Base-by-base conservation (phyloP, 352 stramenopile species). In the Halophytophthora batemanensis region DNA sequence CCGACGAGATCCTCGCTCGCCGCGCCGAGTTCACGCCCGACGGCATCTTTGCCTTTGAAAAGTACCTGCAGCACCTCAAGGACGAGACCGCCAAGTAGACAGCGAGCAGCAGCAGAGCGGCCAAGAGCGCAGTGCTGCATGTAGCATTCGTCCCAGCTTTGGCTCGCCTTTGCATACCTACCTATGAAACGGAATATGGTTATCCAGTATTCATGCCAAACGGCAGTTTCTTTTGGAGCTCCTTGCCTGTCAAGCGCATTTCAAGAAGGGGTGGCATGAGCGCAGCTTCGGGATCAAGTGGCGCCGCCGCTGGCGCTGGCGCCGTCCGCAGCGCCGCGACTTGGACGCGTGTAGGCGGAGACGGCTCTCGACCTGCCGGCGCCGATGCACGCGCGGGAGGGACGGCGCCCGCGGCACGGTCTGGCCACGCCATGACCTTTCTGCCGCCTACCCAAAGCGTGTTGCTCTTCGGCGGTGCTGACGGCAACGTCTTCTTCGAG, bases 31-130 rank as follows among this genome's bases (percentile, higher is more conserved):
- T 94, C 57, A 94, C 83, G 19, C 81, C 83, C 14, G 81, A 94
- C 56, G 81, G 83, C 53, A 86, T 94, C 45, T 71, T 82, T 45
- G 81, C 83, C 2, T 87, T 94, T 12, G 63, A 90, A 50, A 71
- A 82, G 35, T 94, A 92, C 46, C 55, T 93, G 31, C 37, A 67
- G 22, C 36, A 51, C 29, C 29, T 58, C 43, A 33, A 71, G 44
- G 21, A 15, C 2, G 52, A 59, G 21, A 2, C 10, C 33, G 33
- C 25, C 25, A 31, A 4, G 25, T 31, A 31, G 25, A 4, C 25
- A 8, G 4, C 25, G 25, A 31, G 25, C 25, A 31, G 25, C 25
- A 31, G 25, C 25, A n/a, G n/a, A n/a, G 25, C 25, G 25, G 25
- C 25, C 25, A n/a, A n/a, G n/a, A n/a, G n/a, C n/a, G n/a, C n/a